phyloP scores from a whole-genome alignment of 805 yeast genomes.

The Lipomyces sp. region DNA sequence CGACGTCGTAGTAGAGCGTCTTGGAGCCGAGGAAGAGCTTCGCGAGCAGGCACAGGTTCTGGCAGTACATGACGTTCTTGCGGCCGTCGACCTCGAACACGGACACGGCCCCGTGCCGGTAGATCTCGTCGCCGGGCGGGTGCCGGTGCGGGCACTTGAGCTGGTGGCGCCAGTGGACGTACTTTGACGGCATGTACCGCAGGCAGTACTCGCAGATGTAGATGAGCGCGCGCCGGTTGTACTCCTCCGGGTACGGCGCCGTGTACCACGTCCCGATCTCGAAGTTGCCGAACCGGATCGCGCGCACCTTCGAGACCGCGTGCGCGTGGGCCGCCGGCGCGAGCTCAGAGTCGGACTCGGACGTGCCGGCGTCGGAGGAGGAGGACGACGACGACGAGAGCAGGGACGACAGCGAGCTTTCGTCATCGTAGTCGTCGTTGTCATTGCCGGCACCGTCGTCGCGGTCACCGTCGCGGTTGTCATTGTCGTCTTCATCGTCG shows the following conservation, averaged over 20 bases:
- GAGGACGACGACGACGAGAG: not conserved
- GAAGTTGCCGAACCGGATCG: conserved; percentile 65
- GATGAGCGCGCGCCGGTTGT: conserved; percentile 57
- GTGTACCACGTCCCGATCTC: conserved; percentile 90
- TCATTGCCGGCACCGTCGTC: not conserved
- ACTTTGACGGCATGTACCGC: conserved; percentile 70
- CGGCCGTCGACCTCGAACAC: conserved; percentile 94
- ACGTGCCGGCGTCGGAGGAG: not conserved
- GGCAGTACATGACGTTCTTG: conserved; percentile 76
- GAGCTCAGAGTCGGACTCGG: conserved; percentile 2
- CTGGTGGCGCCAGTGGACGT: conserved; percentile 63
- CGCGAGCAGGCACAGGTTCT: conserved; percentile 83
- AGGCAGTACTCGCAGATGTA: conserved; percentile 83
- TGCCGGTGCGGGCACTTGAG: conserved; percentile 65
- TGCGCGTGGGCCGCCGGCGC: conserved; percentile 29
- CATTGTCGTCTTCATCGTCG: not conserved
- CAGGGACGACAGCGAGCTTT: not conserved
- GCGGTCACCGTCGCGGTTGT: not conserved
- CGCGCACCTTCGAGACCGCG: conserved; percentile 47
- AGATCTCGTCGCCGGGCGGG: conserved; percentile 93
- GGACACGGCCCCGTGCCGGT: conserved; percentile 64
- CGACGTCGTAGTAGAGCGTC: conserved; percentile 90
- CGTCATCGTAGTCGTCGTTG: not conserved
- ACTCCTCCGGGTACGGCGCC: conserved; percentile 90
- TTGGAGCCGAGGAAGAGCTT: conserved; percentile 87